Base-by-base conservation (phyloP, 768 basidiomycete species). In the Mycena pura region DNA sequence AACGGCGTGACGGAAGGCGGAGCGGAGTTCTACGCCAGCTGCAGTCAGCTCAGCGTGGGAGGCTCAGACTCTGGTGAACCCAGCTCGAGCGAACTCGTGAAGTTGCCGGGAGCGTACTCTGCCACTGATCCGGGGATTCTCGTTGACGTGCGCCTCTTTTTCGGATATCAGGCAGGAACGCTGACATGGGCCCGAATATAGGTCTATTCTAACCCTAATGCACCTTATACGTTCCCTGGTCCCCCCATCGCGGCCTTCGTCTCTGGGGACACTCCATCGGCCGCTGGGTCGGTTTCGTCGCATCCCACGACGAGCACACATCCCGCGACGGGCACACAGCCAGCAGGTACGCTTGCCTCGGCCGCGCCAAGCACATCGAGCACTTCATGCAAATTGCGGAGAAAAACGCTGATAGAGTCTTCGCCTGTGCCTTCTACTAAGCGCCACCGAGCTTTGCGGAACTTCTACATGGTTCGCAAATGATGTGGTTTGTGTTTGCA, bases 21-120 rank as follows among this genome's bases (percentile, higher is more conserved):
- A 19, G 91, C 90, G 1, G 92, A 94, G 74, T 93, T 92, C 74
- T 94, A 94, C 71, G 87, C 89, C 0, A 83, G 84, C 25, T 94
- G 92, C 72, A 78, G 82, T 3, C 82, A 87, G 73, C 70, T 90
- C 62, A 75, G 70, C 36, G 72, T 93, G 34, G 74, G 79, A 2
- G 90, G 91, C 11, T 80, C 76, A 49, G 80, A 80, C 43, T 80
- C 79, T 1, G 87, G 83, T 14, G 70, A 62, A 2, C 86, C 88
- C 3, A 67, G 70, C 0, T 22, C 73, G 5, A 73, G 68, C 60
- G 84, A 88, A 47, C 84, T 86, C 31, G 90, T 90, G 38, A 78
- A 74, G 32, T 79, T 93, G 59, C 92, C 92, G 1, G 91, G 91
- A 22, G 91, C 84, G 17, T 93, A 93, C 76, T 81, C 70, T 24